Base-by-base conservation (phyloP, 805 yeast species). In the Starmerella vaccinii region DNA sequence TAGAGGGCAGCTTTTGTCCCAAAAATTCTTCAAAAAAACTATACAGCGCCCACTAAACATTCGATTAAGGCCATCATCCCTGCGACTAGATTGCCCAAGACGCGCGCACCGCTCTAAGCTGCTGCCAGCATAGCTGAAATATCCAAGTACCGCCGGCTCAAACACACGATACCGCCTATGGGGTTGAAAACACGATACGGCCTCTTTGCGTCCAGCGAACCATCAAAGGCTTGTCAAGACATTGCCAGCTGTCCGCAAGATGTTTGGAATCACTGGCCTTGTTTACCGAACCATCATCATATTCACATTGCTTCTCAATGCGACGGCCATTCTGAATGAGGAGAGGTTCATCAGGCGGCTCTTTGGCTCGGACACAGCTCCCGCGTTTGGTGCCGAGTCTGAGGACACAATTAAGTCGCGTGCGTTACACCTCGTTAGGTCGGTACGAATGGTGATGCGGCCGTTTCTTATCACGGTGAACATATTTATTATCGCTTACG, bases 251-350 rank as follows among this genome's bases (percentile, higher is more conserved):
- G 18, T 12, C 6, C 21, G 21, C 23, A 15, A 13, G 35, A 67
- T 66, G 70, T 67, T 68, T 54, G 71, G 71, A 7, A 57, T 68
- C 27, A 71, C 71, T 16, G 55, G 65, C 35, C 54, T 68, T 39
- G 58, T 63, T 47, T 68, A 67, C 54, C 64, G 67, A 40, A 58
- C 61, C 45, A 41, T 41, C 33, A 41, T 27, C 23, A 12, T 41
- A 5, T 26, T 41, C 22, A 63, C 70, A 21, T 63, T 84, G 34
- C 67, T 83, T 50, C 75, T 83, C 44, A 84, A 84, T 64, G 78
- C 90, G 0, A 76, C 84, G 26, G 92, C 92, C 0, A 81, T 84
- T 32, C 73, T 84, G 47, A 82, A 83, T 63, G 94, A 84, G 59
- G 92, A 84, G 60, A 69, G 95, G 52, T 84, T 84, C 60, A 70